Conservation (phyloP, 108 stramenopile genomes). For the Pseudonitzschia multiseries region DNA sequence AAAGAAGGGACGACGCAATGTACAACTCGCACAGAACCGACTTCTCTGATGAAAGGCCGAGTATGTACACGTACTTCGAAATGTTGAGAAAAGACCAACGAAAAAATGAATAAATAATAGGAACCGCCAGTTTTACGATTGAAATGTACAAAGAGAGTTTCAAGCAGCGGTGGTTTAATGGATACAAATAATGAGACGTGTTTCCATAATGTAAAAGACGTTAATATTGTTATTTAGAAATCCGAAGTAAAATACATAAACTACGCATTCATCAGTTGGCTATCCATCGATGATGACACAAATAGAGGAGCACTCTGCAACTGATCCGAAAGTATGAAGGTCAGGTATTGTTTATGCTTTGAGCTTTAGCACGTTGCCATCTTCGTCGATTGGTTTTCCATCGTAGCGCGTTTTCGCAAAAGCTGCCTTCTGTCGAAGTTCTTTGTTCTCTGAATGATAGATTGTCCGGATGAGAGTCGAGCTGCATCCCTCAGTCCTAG, state of each 20-base stretch:
- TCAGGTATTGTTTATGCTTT: slow-evolving; percentile 15
- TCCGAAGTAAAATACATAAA: background rate
- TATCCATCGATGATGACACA: no score
- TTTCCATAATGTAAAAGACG: no score
- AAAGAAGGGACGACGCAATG: slow-evolving; percentile 47
- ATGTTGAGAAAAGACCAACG: background rate
- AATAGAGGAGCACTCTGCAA: no score
- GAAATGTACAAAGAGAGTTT: background rate
- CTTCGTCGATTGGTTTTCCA: slow-evolving; percentile 60
- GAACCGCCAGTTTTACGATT: background rate
- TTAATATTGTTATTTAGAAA: no score
- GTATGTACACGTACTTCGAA: no score
- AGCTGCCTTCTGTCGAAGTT: slow-evolving; percentile 48
- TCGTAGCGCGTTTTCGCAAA: slow-evolving; percentile 68
- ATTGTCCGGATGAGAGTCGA: slow-evolving; percentile 56
- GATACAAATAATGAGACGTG: no score
- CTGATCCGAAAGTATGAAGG: background rate
- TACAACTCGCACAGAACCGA: slow-evolving; percentile 27
- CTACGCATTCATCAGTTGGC: background rate
- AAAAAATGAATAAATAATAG: background rate
- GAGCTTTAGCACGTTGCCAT: slow-evolving; percentile 46
- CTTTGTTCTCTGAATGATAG: slow-evolving; percentile 50
- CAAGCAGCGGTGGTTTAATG: no score
- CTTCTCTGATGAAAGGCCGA: background rate
- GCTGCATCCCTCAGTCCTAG: slow-evolving; percentile 58